These are phyloP conservation scores for Syzygium aromaticum DNA, from an alignment of 345 rosid species.

Conservation along the genomic window DNA sequence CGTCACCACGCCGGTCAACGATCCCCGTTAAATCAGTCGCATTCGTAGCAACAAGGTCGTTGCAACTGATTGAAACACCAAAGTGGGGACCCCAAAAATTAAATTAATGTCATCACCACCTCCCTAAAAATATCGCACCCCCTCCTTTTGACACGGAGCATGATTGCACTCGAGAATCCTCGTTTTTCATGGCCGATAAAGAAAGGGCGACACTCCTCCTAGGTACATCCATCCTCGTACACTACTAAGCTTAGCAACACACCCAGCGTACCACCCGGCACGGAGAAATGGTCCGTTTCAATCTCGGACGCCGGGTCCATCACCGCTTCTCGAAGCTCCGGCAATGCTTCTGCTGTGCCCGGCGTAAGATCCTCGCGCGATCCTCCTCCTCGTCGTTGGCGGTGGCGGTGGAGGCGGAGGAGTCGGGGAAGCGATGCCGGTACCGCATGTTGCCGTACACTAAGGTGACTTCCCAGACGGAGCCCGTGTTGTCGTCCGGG, in stretches of 20 bases:
- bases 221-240: neutral
- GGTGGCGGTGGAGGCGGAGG: neutral
- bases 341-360: conserved; percentile 40
- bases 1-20: conserved; percentile 18
- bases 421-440: conserved; percentile 32
- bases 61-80: neutral
- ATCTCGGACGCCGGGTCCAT: conserved; percentile 28
- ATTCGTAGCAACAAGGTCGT: conserved; percentile 3
- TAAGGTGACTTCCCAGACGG: conserved; percentile 9
- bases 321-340: conserved; percentile 45
- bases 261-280: neutral
- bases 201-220: neutral
- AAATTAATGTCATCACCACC: too few relatives aligned
- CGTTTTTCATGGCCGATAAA: neutral
- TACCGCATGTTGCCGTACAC: conserved; percentile 36
- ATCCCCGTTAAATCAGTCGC: conserved; percentile 28
- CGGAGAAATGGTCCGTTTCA: conserved; percentile 19
- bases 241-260: neutral
- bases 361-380: conserved; percentile 36
- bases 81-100: neutral
- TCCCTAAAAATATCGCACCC: neutral
- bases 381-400: neutral
- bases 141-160: neutral
- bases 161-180: neutral
- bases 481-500: neutral